Evolutionary conservation across 306 rosid genomes (phyloP).

Genomic region (Quercus alba): DNA sequence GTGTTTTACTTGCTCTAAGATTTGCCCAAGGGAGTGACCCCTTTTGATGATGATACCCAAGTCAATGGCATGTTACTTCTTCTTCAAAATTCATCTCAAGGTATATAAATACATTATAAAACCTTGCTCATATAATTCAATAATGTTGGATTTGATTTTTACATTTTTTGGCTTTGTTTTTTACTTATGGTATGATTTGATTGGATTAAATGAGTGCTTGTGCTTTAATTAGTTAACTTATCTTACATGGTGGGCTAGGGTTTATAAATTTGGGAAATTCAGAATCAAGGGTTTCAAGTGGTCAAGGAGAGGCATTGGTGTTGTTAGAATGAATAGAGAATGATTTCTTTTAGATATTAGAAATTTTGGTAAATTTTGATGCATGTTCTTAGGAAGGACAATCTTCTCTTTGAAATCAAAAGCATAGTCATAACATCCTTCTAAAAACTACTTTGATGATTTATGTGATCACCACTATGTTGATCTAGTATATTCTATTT

Average conservation of each 20-base stretch:
- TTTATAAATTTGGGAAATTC: not conserved
- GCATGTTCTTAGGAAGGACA: not conserved
- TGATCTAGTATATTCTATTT: not conserved
- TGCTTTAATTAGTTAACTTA: not conserved
- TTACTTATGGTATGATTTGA: not conserved
- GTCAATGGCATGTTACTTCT: slow-evolving; percentile 53
- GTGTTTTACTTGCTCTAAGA: slow-evolving; percentile 76
- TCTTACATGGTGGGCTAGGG: not conserved
- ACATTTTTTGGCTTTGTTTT: not conserved
- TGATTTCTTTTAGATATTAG: not conserved
- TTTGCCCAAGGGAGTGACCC: slow-evolving; percentile 64
- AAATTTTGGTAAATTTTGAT: not conserved
- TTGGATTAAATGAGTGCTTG: not conserved
- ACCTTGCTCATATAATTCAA: not conserved
- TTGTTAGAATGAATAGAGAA: not conserved
- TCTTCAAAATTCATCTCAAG: slow-evolving; percentile 63
- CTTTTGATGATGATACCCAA: slow-evolving; percentile 55
- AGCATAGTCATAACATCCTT: not conserved
- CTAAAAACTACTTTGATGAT: not conserved
- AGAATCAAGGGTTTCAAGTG: not conserved
- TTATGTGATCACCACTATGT: not conserved
- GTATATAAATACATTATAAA: slow-evolving; percentile 21
- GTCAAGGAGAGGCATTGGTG: not conserved
- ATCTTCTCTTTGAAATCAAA: not conserved
- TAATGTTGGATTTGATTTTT: not conserved